Conservation (phyloP, 2,329 filamentous ascomycete genomes). For the Cercospora sp. region DNA sequence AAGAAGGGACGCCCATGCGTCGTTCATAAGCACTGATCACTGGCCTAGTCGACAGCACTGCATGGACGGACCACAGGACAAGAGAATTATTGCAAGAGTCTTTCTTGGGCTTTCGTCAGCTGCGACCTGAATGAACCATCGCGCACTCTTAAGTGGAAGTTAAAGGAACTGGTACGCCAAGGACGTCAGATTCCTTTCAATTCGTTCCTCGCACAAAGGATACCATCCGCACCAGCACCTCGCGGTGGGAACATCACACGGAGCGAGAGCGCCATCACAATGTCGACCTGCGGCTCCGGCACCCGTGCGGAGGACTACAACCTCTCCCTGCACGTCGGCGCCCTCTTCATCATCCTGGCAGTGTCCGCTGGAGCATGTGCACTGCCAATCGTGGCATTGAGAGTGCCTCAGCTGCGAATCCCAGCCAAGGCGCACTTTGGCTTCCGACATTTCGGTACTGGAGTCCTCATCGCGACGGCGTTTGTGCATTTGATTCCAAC, state of each 20-base stretch:
- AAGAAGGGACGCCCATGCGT: not conserved
- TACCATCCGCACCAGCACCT: not conserved
- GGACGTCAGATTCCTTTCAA: not conserved
- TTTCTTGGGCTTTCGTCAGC: not conserved
- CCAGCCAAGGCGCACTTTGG: conserved; percentile 59
- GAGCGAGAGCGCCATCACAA: not conserved
- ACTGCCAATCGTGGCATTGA: conserved; percentile 61
- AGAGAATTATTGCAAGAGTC: not conserved
- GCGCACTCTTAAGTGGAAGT: not conserved
- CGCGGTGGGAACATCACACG: not conserved
- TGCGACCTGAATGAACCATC: not conserved
- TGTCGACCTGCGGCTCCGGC: conserved; percentile 52
- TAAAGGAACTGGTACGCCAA: conserved; percentile 3
- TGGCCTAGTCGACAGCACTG: not conserved
- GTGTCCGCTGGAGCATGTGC: conserved; percentile 59
- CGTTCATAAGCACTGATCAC: not conserved
- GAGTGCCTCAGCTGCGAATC: conserved; percentile 58
- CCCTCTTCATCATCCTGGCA: conserved; percentile 55
- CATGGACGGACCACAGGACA: not conserved
- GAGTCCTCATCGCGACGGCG: conserved; percentile 56
- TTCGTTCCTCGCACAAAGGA: not conserved
- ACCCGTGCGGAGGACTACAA: conserved; percentile 50
- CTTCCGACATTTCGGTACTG: conserved; percentile 58
- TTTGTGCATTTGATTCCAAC: conserved; percentile 61
- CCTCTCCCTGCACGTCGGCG: conserved; percentile 55